Evolutionary conservation across 257 asterid species (phyloP).

Genomic region (Plantago elongata): DNA sequence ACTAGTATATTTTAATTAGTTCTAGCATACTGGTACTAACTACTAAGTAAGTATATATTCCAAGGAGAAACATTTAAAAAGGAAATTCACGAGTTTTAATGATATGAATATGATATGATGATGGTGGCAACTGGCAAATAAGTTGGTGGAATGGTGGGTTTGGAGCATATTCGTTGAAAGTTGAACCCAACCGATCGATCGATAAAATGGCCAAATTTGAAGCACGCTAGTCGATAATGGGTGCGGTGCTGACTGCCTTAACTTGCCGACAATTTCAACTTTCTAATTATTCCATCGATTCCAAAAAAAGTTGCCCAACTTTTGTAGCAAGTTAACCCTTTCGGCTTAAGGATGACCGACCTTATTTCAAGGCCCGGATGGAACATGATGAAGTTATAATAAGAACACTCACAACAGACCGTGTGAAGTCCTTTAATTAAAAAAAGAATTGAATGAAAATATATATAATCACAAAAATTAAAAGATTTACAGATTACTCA

Average conservation of each 20-base stretch:
- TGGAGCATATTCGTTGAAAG: not conserved
- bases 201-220: constrained; percentile 4
- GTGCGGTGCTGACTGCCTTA: constrained; percentile 31
- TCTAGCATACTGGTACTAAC: not conserved
- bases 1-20: not conserved
- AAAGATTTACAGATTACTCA: too few species aligned
- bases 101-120: not conserved
- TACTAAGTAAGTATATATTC: not conserved
- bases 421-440: too few species aligned
- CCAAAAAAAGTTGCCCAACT: not conserved
- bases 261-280: constrained; percentile 5
- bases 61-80: constrained; percentile 1
- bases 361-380: not conserved
- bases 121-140: not conserved
- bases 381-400: too few species aligned
- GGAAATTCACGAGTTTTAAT: not conserved
- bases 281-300: not conserved
- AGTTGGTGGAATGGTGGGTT: constrained; percentile 2
- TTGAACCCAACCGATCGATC: not conserved
- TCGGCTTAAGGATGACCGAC: not conserved
- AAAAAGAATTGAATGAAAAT: too few species aligned
- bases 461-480: too few species aligned
- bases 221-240: constrained; percentile 12
- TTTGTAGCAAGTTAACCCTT: not conserved
- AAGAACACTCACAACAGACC: too few species aligned